Evolutionary conservation across 306 rosid genomes (phyloP).

Genomic region (Acacia confusa): DNA sequence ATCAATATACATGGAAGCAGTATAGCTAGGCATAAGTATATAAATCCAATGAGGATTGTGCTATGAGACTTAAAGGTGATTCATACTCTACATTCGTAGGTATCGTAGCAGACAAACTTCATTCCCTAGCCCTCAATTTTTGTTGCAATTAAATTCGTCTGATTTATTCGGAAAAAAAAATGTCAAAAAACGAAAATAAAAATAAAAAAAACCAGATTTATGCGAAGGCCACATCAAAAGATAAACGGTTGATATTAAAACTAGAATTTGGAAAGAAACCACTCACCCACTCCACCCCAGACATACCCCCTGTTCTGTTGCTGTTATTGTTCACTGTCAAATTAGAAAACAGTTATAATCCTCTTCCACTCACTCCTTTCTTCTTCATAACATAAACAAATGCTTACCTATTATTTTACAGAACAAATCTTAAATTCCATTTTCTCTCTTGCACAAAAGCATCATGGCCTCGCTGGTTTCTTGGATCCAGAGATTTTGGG

Average conservation of each 20-base stretch:
- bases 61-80: conserved; percentile 21
- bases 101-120: conserved; percentile 28
- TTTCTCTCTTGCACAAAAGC: conserved; percentile 47
- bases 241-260: conserved; percentile 11
- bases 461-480: conserved; percentile 74
- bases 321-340: conserved; percentile 24
- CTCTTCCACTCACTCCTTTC: conserved; percentile 31
- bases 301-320: not conserved
- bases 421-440: conserved; percentile 51
- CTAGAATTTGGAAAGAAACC: conserved; percentile 25
- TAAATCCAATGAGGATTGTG: conserved; percentile 15
- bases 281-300: conserved; percentile 8
- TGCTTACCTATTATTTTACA: not conserved
- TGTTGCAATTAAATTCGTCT: not conserved
- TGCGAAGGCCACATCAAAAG: conserved; percentile 12
- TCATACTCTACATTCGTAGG: conserved; percentile 17
- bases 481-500: conserved; percentile 75
- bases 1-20: conserved; percentile 1
- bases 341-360: conserved; percentile 43
- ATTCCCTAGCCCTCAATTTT: conserved; percentile 6
- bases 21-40: not conserved
- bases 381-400: conserved; percentile 35
- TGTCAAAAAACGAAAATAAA: conserved; percentile 12
- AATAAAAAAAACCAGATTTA: conserved; percentile 15
- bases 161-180: not conserved